Conservation (phyloP, 345 rosid species). For the Aethionema arabicum region DNA sequence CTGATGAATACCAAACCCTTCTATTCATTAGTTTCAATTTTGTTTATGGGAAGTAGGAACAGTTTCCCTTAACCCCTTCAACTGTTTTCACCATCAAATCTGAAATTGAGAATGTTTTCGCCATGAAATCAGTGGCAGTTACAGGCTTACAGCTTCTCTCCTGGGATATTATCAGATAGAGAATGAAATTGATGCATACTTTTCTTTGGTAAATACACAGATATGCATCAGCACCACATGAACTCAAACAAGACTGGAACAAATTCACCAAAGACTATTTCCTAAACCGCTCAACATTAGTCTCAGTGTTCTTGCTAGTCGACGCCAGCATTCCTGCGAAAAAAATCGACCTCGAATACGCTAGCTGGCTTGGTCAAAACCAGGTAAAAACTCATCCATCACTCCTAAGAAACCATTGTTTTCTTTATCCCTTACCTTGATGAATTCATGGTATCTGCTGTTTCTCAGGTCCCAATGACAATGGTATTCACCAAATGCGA, state of each 20-base stretch:
- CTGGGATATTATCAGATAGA: neutral
- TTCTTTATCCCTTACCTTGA: neutral
- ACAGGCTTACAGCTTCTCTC: conserved; percentile 8
- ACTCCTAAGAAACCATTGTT: too few species aligned
- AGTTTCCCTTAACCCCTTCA: neutral
- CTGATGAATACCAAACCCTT: neutral
- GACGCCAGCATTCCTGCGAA: conserved; percentile 95
- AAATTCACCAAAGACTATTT: conserved; percentile 88
- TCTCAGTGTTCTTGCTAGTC: conserved; percentile 82
- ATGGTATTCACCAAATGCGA: conserved; percentile 92
- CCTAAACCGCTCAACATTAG: conserved; percentile 76
- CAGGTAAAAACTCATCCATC: too few species aligned
- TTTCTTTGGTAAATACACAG: conserved; percentile 35
- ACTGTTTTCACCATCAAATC: neutral
- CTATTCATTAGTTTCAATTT: conserved; percentile 4
- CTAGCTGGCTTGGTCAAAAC: conserved; percentile 96
- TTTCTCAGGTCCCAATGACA: conserved; percentile 84
- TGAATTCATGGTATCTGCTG: neutral
- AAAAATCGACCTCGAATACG: conserved; percentile 87
- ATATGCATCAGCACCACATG: conserved; percentile 92
- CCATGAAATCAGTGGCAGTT: neutral
- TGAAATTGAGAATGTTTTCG: neutral
- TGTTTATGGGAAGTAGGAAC: neutral
- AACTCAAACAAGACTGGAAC: conserved; percentile 70
- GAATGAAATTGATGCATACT: conserved; percentile 1